Conservation (phyloP, 495 filamentous ascomycete genomes). For the Penicillium herquei region DNA sequence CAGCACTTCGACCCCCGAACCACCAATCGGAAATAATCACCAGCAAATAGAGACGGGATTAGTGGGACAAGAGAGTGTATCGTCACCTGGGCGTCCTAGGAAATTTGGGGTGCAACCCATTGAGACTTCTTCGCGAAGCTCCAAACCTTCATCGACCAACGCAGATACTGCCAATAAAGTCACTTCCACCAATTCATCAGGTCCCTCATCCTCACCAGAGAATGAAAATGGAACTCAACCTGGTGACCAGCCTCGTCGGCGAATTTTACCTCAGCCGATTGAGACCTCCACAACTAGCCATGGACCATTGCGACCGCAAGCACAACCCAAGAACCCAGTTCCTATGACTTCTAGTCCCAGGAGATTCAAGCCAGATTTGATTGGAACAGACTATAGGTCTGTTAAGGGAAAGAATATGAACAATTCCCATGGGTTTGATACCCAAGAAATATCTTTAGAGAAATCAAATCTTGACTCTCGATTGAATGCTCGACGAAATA, state of each 20-base stretch:
- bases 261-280: conserved; percentile 28
- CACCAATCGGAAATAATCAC: not conserved
- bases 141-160: conserved; percentile 41
- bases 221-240: conserved; percentile 13
- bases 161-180: not conserved
- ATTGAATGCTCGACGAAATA: not conserved
- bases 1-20: not conserved
- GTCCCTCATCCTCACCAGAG: conserved; percentile 3
- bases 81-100: conserved; percentile 4
- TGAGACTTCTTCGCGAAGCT: conserved; percentile 62
- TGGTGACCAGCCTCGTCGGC: conserved; percentile 5
- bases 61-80: not conserved
- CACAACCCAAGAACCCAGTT: conserved; percentile 11
- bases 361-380: conserved; percentile 57
- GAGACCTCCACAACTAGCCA: conserved; percentile 27
- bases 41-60: not conserved
- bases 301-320: conserved; percentile 5
- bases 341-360: conserved; percentile 23
- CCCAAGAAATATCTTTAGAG: not conserved
- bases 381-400: conserved; percentile 55
- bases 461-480: not conserved
- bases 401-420: conserved; percentile 27
- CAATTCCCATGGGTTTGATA: conserved; percentile 24
- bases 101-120: conserved; percentile 61
- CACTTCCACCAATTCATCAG: not conserved